These are phyloP conservation scores for Alisma plantagoaquatica DNA, from an alignment of 106 monocot species.

Conservation along the genomic window DNA sequence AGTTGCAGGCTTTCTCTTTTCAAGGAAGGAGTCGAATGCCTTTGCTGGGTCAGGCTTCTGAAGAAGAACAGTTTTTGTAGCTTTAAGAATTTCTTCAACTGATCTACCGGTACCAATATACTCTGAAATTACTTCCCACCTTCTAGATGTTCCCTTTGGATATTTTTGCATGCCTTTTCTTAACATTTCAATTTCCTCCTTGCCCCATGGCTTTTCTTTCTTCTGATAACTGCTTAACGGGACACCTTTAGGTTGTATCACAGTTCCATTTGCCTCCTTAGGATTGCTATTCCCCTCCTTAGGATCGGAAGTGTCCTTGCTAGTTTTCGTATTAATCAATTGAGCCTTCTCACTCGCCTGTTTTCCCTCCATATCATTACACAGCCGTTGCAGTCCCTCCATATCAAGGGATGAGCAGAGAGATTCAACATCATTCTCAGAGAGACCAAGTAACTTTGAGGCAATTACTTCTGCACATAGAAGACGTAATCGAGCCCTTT, in stretches of 20 bases:
- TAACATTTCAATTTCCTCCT: slow-evolving; percentile 88
- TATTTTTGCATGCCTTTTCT: slow-evolving; percentile 85
- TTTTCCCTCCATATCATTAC: slow-evolving; percentile 46
- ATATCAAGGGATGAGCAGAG: slow-evolving; percentile 58
- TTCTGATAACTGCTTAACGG: slow-evolving; percentile 40
- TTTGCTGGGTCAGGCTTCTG: slow-evolving; percentile 76
- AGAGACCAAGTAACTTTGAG: slow-evolving; percentile 20
- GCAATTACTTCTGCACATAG: slow-evolving; percentile 38
- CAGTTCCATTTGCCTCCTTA: too few relatives aligned
- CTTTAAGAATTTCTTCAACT: slow-evolving; percentile 84
- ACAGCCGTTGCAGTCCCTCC: slow-evolving; percentile 44
- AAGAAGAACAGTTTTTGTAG: slow-evolving; percentile 84
- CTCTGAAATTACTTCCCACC: slow-evolving; percentile 88
- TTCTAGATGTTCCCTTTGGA: slow-evolving; percentile 82
- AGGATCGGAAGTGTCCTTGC: too few relatives aligned
- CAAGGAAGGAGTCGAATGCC: slow-evolving; percentile 84
- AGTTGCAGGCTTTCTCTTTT: slow-evolving; percentile 72
- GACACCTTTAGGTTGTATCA: too few relatives aligned
- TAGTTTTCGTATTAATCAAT: slow-evolving; percentile 29
- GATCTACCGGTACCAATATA: slow-evolving; percentile 71
- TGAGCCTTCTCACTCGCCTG: slow-evolving; percentile 36
- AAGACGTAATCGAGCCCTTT: slow-evolving; percentile 53
- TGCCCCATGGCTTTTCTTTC: slow-evolving; percentile 82
- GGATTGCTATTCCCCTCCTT: too few relatives aligned
- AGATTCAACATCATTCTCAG: slow-evolving; percentile 58